Base-by-base conservation (phyloP, 352 stramenopile genomes). In the Phytophthora kernoviae region DNA sequence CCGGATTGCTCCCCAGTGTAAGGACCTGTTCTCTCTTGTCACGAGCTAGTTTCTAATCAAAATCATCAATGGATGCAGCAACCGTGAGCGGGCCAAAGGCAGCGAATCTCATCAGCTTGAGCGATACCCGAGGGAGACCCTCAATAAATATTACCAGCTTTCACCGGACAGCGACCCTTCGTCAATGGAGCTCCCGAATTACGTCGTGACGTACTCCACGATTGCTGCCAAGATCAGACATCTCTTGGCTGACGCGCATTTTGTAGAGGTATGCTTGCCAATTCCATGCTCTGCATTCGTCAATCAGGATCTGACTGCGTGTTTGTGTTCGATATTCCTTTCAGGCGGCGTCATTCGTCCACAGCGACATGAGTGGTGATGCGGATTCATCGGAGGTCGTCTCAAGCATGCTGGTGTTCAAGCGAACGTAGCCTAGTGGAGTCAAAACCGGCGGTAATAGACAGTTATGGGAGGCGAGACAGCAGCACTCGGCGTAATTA, bases 1-100 rank as follows among this genome's bases (percentile, higher is more conserved):
- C 84, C 87, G 0, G 83, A 93, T 32, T 96, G 87, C 48, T 91
- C 87, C 4, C 87, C 87, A 51, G 57, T 8, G 86, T 94, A 86
- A 34, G 75, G 39, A n/a, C 59, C 11, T 42, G 27, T 5, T 30
- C 18, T 43, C 37, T 43, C 12, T 8, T 4, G 12, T 30, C 24
- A 21, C 14, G 6, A 17, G 10, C n/a, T n/a, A 43, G 2, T 15
- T 21, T 43, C n/a, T 39, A 39, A 39, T 14, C 33, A 39, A 39
- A 8, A 8, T 39, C 3, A 30, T 30, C 3, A 30, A 30, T 57
- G 9, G 18, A 47, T 55, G 20, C 33, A 94, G 84, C 1, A 87
- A 90, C 26, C 84, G 86, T 21, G 65, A 81, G 54, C 73, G 70
- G 36, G 54, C 68, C 14, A 75, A 77, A 66, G 85, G 81, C 34